Percentiles rank a stretch among this genome's conserved stretches.
Conservation (phyloP, 768 basidiomycete genomes). For the Russula foetens region DNA sequence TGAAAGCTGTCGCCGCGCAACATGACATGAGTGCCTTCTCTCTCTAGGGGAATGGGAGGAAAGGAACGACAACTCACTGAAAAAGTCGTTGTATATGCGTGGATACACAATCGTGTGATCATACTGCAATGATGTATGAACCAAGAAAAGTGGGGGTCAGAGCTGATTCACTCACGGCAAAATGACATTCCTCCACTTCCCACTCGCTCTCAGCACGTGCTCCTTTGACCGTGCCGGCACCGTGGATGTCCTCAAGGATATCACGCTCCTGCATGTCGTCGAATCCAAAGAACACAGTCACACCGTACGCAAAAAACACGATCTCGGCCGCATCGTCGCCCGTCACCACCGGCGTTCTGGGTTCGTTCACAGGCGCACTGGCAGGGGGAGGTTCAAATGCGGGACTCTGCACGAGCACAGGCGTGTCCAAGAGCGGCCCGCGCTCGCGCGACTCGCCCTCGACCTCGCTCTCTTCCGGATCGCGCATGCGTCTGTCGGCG, state of each 20-base stretch:
- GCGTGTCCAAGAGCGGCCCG: background rate
- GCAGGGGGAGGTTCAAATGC: background rate
- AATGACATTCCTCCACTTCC: slow-evolving; percentile 94
- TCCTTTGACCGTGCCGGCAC: slow-evolving; percentile 60
- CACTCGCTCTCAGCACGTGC: slow-evolving; percentile 60
- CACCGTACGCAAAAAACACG: slow-evolving; percentile 82
- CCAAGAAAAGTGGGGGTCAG: background rate
- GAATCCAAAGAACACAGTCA: slow-evolving; percentile 88
- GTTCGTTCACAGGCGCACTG: background rate
- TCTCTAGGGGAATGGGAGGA: background rate
- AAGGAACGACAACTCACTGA: slow-evolving; percentile 52
- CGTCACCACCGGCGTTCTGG: background rate
- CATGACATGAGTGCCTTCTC: background rate
- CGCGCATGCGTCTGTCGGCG: slow-evolving; percentile 2
- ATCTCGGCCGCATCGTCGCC: slow-evolving; percentile 61
- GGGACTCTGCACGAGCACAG: background rate
- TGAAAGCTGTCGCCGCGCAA: slow-evolving; percentile 62
- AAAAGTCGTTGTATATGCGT: slow-evolving; percentile 93
- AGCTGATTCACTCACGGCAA: slow-evolving; percentile 43
- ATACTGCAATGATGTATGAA: slow-evolving; percentile 38
- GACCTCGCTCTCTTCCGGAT: slow-evolving; percentile 1
- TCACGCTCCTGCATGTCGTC: slow-evolving; percentile 69
- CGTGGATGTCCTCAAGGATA: slow-evolving; percentile 76
- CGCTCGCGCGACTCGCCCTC: slow-evolving; percentile 13
- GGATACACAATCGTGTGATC: slow-evolving; percentile 80